A percentile compares a stretch with the other conserved stretches of the same genome.
Conservation (phyloP, 2,329 filamentous ascomycete genomes). For the Fusarium abutilonis region DNA sequence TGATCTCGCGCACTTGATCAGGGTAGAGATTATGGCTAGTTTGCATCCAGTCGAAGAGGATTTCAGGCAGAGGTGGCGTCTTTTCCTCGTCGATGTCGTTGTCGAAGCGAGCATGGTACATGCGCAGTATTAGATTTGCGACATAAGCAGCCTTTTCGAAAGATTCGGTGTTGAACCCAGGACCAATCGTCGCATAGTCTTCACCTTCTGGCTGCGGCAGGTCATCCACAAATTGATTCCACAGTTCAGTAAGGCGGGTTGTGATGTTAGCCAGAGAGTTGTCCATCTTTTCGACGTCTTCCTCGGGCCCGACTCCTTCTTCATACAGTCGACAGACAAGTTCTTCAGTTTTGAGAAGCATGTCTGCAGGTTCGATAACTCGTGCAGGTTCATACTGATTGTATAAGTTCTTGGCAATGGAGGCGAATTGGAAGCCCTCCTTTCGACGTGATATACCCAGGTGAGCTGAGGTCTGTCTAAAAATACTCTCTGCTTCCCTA, state of each 20-base stretch:
- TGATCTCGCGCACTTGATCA: constrained; percentile 72
- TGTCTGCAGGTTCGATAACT: constrained; percentile 73
- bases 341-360: constrained; percentile 81
- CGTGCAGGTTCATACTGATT: constrained; percentile 63
- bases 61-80: constrained; percentile 72
- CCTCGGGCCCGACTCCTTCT: constrained; percentile 65
- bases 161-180: constrained; percentile 67
- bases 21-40: constrained; percentile 77
- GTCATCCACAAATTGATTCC: constrained; percentile 63
- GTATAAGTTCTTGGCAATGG: constrained; percentile 78
- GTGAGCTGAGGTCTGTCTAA: constrained; percentile 61
- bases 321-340: constrained; percentile 73
- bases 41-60: constrained; percentile 85
- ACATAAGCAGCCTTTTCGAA: constrained; percentile 82
- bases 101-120: constrained; percentile 73
- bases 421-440: constrained; percentile 71
- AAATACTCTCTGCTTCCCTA: constrained; percentile 66
- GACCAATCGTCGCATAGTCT: constrained; percentile 71
- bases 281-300: constrained; percentile 66
- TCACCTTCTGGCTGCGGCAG: constrained; percentile 62
- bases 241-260: constrained; percentile 62
- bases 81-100: constrained; percentile 52
- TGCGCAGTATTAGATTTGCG: constrained; percentile 78
- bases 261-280: constrained; percentile 65
- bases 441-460: constrained; percentile 55